These are phyloP conservation scores for Xanthoparmelia taractica DNA, from an alignment of 495 filamentous ascomycete genomes.

Conservation along the genomic window DNA sequence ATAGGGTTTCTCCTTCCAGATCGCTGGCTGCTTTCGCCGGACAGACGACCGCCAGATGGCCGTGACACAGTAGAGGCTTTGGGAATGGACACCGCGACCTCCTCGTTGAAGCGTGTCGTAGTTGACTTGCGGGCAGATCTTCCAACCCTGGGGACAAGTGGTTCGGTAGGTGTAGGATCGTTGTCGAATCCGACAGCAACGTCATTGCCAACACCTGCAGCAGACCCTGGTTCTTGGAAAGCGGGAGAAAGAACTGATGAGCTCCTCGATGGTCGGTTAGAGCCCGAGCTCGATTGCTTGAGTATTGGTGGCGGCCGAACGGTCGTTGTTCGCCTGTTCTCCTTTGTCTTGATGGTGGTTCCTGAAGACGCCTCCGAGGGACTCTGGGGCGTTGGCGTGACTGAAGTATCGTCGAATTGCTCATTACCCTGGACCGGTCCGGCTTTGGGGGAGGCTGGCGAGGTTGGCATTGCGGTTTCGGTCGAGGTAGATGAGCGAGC, in stretches of 20 bases:
- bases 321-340: constrained; percentile 10
- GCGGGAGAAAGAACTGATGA: not conserved
- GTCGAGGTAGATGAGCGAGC: constrained; percentile 1
- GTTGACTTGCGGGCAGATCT: constrained; percentile 6
- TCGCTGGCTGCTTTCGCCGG: constrained; percentile 20
- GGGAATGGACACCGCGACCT: constrained; percentile 21
- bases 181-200: constrained; percentile 8
- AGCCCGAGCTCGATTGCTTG: constrained; percentile 21
- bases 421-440: not conserved
- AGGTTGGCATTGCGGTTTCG: not conserved
- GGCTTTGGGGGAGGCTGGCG: constrained; percentile 8
- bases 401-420: constrained; percentile 4
- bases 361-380: constrained; percentile 7
- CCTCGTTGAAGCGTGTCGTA: constrained; percentile 23
- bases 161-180: constrained; percentile 5
- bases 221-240: not conserved
- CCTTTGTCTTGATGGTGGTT: constrained; percentile 1
- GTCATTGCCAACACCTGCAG: constrained; percentile 3
- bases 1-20: constrained; percentile 31
- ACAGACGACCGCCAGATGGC: constrained; percentile 8
- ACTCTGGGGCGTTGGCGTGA: constrained; percentile 19
- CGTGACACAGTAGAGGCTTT: constrained; percentile 9
- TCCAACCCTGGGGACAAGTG: not conserved
- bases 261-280: not conserved
- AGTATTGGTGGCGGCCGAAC: constrained; percentile 23